Evolutionary conservation across 2,329 filamentous ascomycete species (phyloP).

Genomic region (Onygena corvina): DNA sequence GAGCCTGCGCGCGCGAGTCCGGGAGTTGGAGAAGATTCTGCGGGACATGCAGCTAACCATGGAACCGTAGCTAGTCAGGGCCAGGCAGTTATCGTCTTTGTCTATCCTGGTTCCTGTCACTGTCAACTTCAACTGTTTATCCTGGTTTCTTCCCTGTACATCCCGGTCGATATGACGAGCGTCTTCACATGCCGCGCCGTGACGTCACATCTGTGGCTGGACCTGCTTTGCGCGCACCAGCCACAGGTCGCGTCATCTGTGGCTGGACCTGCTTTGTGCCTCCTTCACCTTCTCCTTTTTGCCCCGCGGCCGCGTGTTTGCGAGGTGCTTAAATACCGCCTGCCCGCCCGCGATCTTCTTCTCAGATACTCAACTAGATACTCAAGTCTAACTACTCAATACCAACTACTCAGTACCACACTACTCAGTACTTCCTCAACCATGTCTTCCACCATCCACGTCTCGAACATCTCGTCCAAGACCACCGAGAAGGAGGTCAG

Average conservation of each 20-base stretch:
- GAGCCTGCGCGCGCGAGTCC: slow-evolving; percentile 32
- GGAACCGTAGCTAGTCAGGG: too few species aligned
- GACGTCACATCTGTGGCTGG: slow-evolving; percentile 19
- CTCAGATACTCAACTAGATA: too few species aligned
- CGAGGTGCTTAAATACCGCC: neutral
- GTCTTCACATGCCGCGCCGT: neutral
- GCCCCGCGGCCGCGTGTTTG: slow-evolving; percentile 12
- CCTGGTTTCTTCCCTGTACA: too few species aligned
- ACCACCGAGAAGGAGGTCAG: slow-evolving; percentile 84
- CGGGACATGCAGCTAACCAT: too few species aligned
- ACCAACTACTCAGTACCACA: neutral
- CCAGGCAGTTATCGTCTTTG: too few species aligned
- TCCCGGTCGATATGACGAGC: too few species aligned
- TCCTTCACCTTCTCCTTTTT: slow-evolving; percentile 8
- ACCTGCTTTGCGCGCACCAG: slow-evolving; percentile 7
- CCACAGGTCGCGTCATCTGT: slow-evolving; percentile 24
- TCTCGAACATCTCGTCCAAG: slow-evolving; percentile 72
- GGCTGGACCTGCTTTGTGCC: slow-evolving; percentile 19
- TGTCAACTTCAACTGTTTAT: too few species aligned
- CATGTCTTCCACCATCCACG: slow-evolving; percentile 62
- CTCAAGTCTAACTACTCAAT: neutral
- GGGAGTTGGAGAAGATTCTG: slow-evolving; percentile 32
- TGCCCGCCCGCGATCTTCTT: neutral
- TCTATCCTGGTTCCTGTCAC: too few species aligned
- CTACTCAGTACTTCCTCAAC: neutral